Conservation (phyloP, 306 rosid genomes). For the Geum urbanum region DNA sequence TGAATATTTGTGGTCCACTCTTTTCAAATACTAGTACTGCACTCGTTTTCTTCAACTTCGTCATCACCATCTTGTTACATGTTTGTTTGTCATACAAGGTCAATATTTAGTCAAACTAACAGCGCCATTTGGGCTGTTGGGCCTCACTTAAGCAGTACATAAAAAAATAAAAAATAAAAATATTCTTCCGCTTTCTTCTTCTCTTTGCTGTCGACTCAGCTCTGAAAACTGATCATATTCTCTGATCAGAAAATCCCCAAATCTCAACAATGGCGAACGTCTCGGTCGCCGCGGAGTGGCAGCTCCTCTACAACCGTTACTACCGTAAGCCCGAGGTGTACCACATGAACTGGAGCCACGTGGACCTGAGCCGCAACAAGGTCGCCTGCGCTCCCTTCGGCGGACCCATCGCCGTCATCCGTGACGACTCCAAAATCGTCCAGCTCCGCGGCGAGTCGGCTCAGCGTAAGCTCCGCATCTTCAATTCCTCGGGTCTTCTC, state of each 20-base stretch:
- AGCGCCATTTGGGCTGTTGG: neutral
- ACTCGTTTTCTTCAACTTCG: conserved; percentile 19
- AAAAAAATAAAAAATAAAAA: neutral
- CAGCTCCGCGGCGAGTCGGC: conserved; percentile 95
- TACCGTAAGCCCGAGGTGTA: conserved; percentile 84
- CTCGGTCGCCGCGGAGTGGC: conserved; percentile 99
- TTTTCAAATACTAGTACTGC: conserved; percentile 17
- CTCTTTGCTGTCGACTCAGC: neutral
- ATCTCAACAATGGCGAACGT: conserved; percentile 61
- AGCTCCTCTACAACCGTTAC: conserved; percentile 87
- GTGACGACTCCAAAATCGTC: conserved; percentile 97
- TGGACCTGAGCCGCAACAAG: conserved; percentile 81
- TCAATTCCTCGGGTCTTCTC: conserved; percentile 63
- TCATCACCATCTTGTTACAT: conserved; percentile 19
- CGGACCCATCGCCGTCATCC: conserved; percentile 88
- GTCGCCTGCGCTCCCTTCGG: conserved; percentile 92
- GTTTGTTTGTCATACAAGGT: neutral
- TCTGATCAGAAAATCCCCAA: neutral
- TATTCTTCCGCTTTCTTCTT: neutral
- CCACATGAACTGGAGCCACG: conserved; percentile 70
- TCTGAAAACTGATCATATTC: neutral
- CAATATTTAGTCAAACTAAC: neutral
- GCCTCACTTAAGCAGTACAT: neutral
- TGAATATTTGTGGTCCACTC: conserved; percentile 28
- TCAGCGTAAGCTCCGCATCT: conserved; percentile 88